Percentiles rank a stretch among this genome's conserved stretches.
These are phyloP conservation scores for Candida anutae DNA, from an alignment of 1,139 yeast species.

Conservation along the genomic window DNA sequence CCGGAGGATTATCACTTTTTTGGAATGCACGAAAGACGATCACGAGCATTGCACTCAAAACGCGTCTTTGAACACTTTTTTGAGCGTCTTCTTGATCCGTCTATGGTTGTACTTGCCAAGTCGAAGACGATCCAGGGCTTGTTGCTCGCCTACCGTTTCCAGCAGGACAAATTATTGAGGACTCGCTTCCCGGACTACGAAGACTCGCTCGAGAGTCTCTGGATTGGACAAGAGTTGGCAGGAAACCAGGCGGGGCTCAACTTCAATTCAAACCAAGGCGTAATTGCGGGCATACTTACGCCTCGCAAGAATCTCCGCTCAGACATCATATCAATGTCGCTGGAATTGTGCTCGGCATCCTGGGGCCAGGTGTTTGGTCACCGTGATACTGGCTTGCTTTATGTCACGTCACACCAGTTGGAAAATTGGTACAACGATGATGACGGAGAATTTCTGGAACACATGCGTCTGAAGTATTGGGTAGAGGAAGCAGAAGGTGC, in stretches of 20 bases:
- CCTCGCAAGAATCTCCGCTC: slow-evolving; percentile 17
- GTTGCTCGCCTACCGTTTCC: slow-evolving; percentile 20
- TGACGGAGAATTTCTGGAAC: no score
- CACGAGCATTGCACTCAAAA: slow-evolving; percentile 7
- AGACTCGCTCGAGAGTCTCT: slow-evolving; percentile 19
- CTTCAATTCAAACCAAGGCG: slow-evolving; percentile 22
- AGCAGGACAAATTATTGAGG: slow-evolving; percentile 16
- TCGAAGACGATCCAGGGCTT: slow-evolving; percentile 20
- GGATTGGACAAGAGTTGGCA: slow-evolving; percentile 29
- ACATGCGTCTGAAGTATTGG: no score
- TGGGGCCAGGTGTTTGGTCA: slow-evolving; percentile 28
- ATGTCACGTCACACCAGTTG: slow-evolving; percentile 28
- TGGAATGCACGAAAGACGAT: slow-evolving; percentile 8
- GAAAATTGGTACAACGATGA: slow-evolving; percentile 19
- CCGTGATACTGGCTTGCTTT: slow-evolving; percentile 19
- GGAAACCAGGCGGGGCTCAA: slow-evolving; percentile 15
- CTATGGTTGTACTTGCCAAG: slow-evolving; percentile 23
- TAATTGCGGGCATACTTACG: slow-evolving; percentile 26
- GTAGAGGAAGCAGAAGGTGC: no score
- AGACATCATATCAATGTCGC: slow-evolving; percentile 14
- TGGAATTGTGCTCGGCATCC: slow-evolving; percentile 32
- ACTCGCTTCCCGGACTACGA: slow-evolving; percentile 14
- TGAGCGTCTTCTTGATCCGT: slow-evolving; percentile 21
- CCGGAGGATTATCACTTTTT: slow-evolving; percentile 14
- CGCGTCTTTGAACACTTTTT: slow-evolving; percentile 18